A percentile compares a stretch with the other conserved stretches of the same genome.
Conservation (phyloP, 139 green algal genomes). For the Yamagishiella unicocca region DNA sequence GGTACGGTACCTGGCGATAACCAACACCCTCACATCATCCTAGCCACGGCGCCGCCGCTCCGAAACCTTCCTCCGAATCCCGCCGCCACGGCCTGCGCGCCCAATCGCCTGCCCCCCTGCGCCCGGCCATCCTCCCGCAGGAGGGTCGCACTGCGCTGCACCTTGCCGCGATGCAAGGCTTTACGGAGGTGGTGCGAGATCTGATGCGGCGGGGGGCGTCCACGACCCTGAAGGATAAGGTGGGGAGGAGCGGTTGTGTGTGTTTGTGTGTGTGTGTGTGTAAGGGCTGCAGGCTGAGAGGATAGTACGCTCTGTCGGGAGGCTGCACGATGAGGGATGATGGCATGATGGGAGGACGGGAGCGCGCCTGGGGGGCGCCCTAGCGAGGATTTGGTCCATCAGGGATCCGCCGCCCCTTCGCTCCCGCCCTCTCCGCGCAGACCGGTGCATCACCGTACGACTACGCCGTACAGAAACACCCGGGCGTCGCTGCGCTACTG, state of each 20-base stretch:
- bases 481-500: slow-evolving; percentile 12
- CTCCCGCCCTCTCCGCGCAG: background rate
- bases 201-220: slow-evolving; percentile 56
- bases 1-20: too few species aligned
- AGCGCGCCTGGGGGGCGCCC: too few species aligned
- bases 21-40: too few species aligned
- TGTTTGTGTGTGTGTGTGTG: background rate
- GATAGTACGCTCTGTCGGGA: too few species aligned
- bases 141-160: slow-evolving; percentile 67
- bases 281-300: too few species aligned
- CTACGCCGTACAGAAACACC: slow-evolving; percentile 11
- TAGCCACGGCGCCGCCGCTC: too few species aligned
- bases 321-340: too few species aligned
- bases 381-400: too few species aligned
- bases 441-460: background rate
- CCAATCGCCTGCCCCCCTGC: background rate
- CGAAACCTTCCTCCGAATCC: too few species aligned
- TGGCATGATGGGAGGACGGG: too few species aligned
- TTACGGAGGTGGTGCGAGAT: slow-evolving; percentile 53
- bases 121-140: background rate
- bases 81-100: too few species aligned
- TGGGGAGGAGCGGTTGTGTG: background rate
- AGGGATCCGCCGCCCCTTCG: too few species aligned
- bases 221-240: slow-evolving; percentile 36
- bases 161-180: slow-evolving; percentile 52